These are phyloP conservation scores for Vicia faba DNA, from an alignment of 306 rosid genomes.

Conservation along the genomic window DNA sequence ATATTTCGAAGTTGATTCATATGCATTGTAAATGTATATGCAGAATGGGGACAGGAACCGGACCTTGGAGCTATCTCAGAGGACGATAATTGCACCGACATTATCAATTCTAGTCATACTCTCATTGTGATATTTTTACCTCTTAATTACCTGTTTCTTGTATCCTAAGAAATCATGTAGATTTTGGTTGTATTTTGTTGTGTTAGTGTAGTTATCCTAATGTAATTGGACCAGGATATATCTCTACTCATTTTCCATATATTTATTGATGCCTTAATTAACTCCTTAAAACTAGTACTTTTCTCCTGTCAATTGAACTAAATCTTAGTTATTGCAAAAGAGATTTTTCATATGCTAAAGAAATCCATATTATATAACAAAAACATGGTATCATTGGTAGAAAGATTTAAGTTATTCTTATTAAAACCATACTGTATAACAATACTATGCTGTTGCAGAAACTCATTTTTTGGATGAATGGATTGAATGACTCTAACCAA, in stretches of 20 bases:
- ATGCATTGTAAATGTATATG: slow-evolving; percentile 1
- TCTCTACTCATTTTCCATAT: neutral
- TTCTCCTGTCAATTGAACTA: too few relatives aligned
- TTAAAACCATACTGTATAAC: too few relatives aligned
- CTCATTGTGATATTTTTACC: neutral
- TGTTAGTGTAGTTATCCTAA: neutral
- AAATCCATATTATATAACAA: too few relatives aligned
- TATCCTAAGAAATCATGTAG: neutral
- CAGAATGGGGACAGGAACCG: slow-evolving; percentile 93
- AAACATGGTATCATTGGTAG: too few relatives aligned
- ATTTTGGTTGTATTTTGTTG: neutral
- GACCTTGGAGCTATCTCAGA: slow-evolving; percentile 76
- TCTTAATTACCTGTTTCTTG: neutral
- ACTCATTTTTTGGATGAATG: too few relatives aligned
- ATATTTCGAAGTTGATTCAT: neutral
- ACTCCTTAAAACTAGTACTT: too few relatives aligned
- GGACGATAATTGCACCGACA: slow-evolving; percentile 10
- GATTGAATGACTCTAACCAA: too few relatives aligned
- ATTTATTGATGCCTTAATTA: too few relatives aligned
- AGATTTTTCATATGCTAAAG: too few relatives aligned
- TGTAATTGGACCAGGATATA: neutral
- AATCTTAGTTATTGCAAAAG: too few relatives aligned
- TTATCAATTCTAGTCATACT: neutral
- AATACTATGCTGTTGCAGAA: too few relatives aligned
- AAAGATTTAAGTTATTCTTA: too few relatives aligned